Percentiles rank a stretch among this genome's conserved stretches.
Evolutionary conservation across 2,329 filamentous ascomycete species (phyloP).

Genomic region (Claviceps monticola): DNA sequence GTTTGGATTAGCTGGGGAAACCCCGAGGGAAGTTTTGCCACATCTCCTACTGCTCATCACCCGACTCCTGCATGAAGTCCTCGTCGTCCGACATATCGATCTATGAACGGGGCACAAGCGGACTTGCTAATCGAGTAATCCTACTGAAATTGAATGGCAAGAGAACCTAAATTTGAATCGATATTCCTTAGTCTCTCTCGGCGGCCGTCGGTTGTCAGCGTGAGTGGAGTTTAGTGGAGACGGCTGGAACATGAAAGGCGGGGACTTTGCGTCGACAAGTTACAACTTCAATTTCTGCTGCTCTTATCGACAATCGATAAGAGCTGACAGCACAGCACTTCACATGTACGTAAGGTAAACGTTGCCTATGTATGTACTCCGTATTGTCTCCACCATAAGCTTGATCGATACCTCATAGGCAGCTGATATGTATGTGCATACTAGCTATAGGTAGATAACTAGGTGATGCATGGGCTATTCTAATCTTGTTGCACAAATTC

Average conservation of each 20-base stretch:
- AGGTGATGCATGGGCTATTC: too few species aligned
- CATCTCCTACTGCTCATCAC: slow-evolving; percentile 27
- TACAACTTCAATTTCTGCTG: too few species aligned
- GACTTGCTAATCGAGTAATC: too few species aligned
- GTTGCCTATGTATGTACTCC: too few species aligned
- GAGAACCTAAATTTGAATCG: neutral
- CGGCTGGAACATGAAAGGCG: neutral
- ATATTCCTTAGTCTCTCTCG: neutral
- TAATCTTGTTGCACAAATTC: too few species aligned
- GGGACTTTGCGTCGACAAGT: neutral
- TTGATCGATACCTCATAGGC: too few species aligned
- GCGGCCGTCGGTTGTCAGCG: neutral
- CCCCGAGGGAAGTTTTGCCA: neutral
- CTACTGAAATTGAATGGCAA: neutral
- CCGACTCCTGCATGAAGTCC: slow-evolving; percentile 35
- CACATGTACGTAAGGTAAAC: too few species aligned
- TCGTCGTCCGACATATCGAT: slow-evolving; percentile 36
- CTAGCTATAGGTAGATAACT: too few species aligned
- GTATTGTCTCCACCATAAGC: too few species aligned
- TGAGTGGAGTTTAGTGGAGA: neutral
- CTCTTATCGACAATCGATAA: slow-evolving; percentile 3
- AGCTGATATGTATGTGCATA: too few species aligned
- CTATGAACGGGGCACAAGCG: too few species aligned
- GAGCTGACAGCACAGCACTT: too few species aligned
- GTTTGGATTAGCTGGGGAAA: slow-evolving; percentile 5